Evolutionary conservation across 2,329 filamentous ascomycete species (phyloP).

Genomic region (Xylaria arbuscula): DNA sequence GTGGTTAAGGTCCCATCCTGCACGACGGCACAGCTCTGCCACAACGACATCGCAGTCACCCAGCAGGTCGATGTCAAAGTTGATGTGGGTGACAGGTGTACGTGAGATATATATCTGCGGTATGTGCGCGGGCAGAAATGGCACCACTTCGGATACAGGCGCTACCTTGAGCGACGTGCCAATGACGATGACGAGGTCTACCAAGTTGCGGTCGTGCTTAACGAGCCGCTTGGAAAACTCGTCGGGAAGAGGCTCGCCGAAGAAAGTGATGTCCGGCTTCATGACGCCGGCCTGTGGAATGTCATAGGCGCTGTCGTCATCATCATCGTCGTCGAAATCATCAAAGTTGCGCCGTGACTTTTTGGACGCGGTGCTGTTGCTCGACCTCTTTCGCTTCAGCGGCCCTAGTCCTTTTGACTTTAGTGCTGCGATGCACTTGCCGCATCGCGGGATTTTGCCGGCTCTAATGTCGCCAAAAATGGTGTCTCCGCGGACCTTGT

Average conservation of each 20-base stretch:
- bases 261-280: constrained; percentile 99
- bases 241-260: constrained; percentile 88
- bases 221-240: constrained; percentile 84
- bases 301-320: constrained; percentile 67
- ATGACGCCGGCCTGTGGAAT: constrained; percentile 81
- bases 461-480: constrained; percentile 84
- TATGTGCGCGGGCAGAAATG: constrained; percentile 79
- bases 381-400: constrained; percentile 66
- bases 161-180: constrained; percentile 96
- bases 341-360: constrained; percentile 49
- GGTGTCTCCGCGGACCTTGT: constrained; percentile 76
- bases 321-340: constrained; percentile 60
- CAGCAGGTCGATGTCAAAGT: constrained; percentile 96
- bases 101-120: constrained; percentile 92
- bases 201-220: constrained; percentile 80
- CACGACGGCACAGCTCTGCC: constrained; percentile 82
- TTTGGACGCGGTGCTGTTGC: constrained; percentile 53
- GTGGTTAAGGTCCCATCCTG: constrained; percentile 83
- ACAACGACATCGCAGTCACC: constrained; percentile 95
- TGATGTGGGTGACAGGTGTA: constrained; percentile 85
- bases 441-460: constrained; percentile 81
- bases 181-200: constrained; percentile 94
- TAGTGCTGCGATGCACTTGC: constrained; percentile 71
- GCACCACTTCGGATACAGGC: constrained; percentile 91
- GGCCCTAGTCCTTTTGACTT: constrained; percentile 56